Conservation (phyloP, 768 basidiomycete genomes). For the Russula lepida region DNA sequence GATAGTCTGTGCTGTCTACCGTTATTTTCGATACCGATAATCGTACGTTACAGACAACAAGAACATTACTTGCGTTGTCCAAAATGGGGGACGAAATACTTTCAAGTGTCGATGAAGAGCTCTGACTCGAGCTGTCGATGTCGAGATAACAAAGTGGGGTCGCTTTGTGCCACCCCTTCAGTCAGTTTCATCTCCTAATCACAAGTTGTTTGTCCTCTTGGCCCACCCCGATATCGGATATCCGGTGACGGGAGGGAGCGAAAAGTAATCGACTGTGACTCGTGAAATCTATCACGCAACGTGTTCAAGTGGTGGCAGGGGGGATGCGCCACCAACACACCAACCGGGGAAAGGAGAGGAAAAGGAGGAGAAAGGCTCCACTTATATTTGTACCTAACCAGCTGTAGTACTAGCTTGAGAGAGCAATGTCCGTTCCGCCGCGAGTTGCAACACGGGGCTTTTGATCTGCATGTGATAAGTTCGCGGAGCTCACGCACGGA, state of each 20-base stretch:
- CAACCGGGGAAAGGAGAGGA: background rate
- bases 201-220: background rate
- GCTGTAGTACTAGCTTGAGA: too few species aligned
- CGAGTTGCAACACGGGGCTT: background rate
- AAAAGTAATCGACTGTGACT: background rate
- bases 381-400: background rate
- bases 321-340: background rate
- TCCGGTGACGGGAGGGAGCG: background rate
- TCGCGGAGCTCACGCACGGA: conserved; percentile 7
- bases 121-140: too few species aligned
- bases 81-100: background rate
- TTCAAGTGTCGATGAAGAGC: background rate
- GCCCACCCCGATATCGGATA: conserved; percentile 2
- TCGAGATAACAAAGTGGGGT: background rate
- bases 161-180: background rate
- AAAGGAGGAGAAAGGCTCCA: background rate
- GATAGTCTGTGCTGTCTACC: conserved; percentile 1
- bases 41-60: conserved; percentile 9
- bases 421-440: background rate
- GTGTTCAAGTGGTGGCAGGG: conserved; percentile 15
- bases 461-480: background rate
- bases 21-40: conserved; percentile 4
- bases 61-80: background rate
- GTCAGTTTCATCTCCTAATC: background rate
- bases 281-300: background rate